Percentiles rank a stretch among this genome's conserved stretches.
phyloP scores from a whole-genome alignment of 768 basidiomycete species.

The Pleurotus giganteus region DNA sequence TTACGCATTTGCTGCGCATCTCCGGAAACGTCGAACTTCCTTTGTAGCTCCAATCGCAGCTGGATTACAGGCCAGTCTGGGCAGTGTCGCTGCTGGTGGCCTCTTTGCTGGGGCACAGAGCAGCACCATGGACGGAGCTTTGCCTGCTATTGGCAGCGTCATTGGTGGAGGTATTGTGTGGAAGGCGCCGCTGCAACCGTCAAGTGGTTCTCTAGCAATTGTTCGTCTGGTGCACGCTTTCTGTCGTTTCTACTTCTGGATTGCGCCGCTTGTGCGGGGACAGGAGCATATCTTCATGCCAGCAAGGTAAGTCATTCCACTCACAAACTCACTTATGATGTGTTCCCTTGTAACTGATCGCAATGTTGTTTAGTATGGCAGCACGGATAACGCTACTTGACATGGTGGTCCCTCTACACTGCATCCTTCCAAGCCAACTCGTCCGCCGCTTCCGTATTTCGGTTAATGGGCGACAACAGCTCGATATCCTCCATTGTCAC shows the following conservation, averaged over 20 bases:
- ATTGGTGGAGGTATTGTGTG: neutral
- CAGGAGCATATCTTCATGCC: conserved; percentile 23
- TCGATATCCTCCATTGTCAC: conserved; percentile 39
- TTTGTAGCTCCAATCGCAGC: too few relatives aligned
- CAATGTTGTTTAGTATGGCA: conserved; percentile 41
- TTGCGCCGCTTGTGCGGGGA: conserved; percentile 20
- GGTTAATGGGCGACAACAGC: conserved; percentile 43
- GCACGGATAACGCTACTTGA: conserved; percentile 39
- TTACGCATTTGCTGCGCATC: too few relatives aligned
- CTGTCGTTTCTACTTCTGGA: too few relatives aligned
- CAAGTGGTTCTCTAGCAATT: too few relatives aligned
- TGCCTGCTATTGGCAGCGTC: neutral
- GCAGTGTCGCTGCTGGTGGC: neutral
- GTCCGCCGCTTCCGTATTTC: conserved; percentile 33
- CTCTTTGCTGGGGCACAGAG: neutral
- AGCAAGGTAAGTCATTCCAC: conserved; percentile 40
- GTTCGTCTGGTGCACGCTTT: too few relatives aligned
- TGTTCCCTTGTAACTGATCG: neutral
- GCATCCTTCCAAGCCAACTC: conserved; percentile 38
- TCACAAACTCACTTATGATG: too few relatives aligned
- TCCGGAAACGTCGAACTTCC: too few relatives aligned
- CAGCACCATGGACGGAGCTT: neutral
- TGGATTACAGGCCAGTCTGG: too few relatives aligned
- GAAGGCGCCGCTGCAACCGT: too few relatives aligned
- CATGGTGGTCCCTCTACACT: conserved; percentile 40